These are phyloP conservation scores for Climacium dendroides DNA, from an alignment of 225 moss, liverwort and hornwort genomes.

Conservation along the genomic window DNA sequence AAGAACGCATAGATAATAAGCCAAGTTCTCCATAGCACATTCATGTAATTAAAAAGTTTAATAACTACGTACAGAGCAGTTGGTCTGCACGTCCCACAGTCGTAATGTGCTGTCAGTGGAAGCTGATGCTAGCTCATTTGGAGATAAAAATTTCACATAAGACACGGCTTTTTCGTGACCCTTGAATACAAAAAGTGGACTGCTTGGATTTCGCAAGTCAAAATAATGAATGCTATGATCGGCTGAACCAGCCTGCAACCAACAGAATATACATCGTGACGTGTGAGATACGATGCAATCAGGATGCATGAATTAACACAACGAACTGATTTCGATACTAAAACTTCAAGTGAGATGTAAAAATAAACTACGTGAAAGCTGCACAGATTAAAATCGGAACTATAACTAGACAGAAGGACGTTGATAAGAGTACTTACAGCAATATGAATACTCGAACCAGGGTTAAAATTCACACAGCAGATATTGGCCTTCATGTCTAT, in stretches of 20 bases:
- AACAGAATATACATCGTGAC: background rate
- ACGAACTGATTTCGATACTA: background rate
- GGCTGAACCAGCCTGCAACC: constrained; percentile 81
- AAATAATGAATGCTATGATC: constrained; percentile 80
- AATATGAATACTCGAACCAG: constrained; percentile 69
- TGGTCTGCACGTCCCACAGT: constrained; percentile 80
- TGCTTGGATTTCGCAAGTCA: constrained; percentile 60
- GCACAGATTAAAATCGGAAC: background rate
- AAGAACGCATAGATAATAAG: background rate
- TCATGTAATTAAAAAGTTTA: background rate
- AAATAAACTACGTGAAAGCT: background rate
- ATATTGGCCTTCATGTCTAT: constrained; percentile 93
- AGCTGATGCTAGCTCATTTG: constrained; percentile 82
- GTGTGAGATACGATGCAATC: background rate
- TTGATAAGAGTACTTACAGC: constrained; percentile 43
- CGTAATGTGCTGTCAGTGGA: constrained; percentile 92
- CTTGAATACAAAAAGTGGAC: constrained; percentile 57
- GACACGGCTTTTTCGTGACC: constrained; percentile 89
- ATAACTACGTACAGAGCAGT: constrained; percentile 40
- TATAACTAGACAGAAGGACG: background rate
- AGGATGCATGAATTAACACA: background rate
- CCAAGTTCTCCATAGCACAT: background rate
- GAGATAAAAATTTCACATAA: constrained; percentile 88
- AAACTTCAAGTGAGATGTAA: background rate
- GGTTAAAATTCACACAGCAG: constrained; percentile 95